A percentile compares a stretch with the other conserved stretches of the same genome.
Evolutionary conservation across 2,329 filamentous ascomycete genomes (phyloP).

Genomic region (Calonectria pteridis): DNA sequence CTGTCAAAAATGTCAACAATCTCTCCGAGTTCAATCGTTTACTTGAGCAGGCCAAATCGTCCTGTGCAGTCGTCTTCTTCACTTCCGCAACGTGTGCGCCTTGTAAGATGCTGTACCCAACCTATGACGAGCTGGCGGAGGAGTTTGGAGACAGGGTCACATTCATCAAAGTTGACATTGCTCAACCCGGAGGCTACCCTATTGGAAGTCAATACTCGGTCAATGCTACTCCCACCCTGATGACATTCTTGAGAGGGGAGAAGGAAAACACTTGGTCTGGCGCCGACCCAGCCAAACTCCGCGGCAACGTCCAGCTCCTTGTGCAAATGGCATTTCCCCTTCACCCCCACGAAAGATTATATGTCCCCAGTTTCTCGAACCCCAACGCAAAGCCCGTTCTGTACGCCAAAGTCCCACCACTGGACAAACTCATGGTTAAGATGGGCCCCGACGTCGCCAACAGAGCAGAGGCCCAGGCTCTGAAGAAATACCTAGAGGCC

Average conservation of each 20-base stretch:
- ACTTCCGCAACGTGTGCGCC: slow-evolving; percentile 89
- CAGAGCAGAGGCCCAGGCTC: slow-evolving; percentile 69
- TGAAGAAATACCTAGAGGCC: slow-evolving; percentile 79
- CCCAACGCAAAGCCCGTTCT: slow-evolving; percentile 74
- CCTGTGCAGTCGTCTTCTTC: slow-evolving; percentile 90
- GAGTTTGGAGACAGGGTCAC: slow-evolving; percentile 76
- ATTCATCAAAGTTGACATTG: slow-evolving; percentile 88
- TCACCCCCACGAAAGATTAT: slow-evolving; percentile 81
- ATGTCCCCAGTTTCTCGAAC: slow-evolving; percentile 77
- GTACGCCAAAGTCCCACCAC: slow-evolving; percentile 83
- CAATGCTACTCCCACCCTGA: slow-evolving; percentile 86
- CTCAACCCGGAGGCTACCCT: slow-evolving; percentile 71
- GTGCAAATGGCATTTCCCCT: slow-evolving; percentile 80
- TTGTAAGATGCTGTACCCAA: slow-evolving; percentile 85
- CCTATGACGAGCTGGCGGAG: slow-evolving; percentile 83
- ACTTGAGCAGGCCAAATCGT: slow-evolving; percentile 70
- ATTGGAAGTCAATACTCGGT: slow-evolving; percentile 76
- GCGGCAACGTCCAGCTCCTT: slow-evolving; percentile 79
- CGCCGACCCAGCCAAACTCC: slow-evolving; percentile 76
- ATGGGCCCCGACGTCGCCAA: slow-evolving; percentile 72
- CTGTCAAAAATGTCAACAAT: slow-evolving; percentile 72
- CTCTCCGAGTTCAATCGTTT: slow-evolving; percentile 46
- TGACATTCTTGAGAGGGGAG: slow-evolving; percentile 82
- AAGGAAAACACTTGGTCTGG: slow-evolving; percentile 86
- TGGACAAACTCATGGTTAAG: slow-evolving; percentile 85